phyloP scores from a whole-genome alignment of 805 yeast species.

The Candida taoyuanica region DNA sequence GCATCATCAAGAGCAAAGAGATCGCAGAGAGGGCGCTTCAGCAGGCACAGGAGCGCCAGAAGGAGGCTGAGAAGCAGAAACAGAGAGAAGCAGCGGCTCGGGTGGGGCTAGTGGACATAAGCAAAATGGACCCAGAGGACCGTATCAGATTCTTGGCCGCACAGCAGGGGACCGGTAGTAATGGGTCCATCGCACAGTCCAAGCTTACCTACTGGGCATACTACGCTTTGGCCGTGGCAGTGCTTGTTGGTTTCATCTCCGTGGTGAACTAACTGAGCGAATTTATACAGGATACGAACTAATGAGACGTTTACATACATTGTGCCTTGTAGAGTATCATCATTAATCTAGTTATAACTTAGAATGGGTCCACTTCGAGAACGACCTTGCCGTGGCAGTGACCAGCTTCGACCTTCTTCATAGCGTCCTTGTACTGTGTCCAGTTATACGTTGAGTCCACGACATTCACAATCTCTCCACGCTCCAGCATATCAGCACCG shows the following conservation, averaged over 20 bases:
- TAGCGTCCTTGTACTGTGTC: slow-evolving; percentile 51
- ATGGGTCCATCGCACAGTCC: slow-evolving; percentile 1
- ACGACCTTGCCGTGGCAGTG: slow-evolving; percentile 68
- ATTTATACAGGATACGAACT: no score
- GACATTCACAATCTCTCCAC: slow-evolving; percentile 41
- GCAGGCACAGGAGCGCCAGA: slow-evolving; percentile 9
- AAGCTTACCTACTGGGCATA: slow-evolving; percentile 22
- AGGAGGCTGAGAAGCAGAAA: slow-evolving; percentile 15
- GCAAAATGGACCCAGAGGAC: slow-evolving; percentile 51
- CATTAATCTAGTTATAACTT: slow-evolving; percentile 2
- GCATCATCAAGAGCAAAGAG: slow-evolving; percentile 23
- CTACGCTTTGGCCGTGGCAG: slow-evolving; percentile 32
- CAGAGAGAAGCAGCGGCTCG: slow-evolving; percentile 27
- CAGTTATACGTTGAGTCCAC: slow-evolving; percentile 57
- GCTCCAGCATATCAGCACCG: slow-evolving; percentile 42
- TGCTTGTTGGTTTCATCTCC: slow-evolving; percentile 25
- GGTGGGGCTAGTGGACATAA: slow-evolving; percentile 31
- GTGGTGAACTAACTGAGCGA: slow-evolving; percentile 10
- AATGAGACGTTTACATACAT: slow-evolving; percentile 1
- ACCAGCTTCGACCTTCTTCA: slow-evolving; percentile 44
- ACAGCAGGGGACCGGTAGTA: slow-evolving; percentile 12
- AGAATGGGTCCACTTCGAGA: slow-evolving; percentile 39
- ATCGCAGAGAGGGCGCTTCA: slow-evolving; percentile 14
- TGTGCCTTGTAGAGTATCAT: no score
- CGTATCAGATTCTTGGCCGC: slow-evolving; percentile 44